Percentiles rank a stretch among this genome's conserved stretches.
These are phyloP conservation scores for Persicaria tinctoria DNA, from an alignment of 148 eudicot genomes.

Conservation along the genomic window DNA sequence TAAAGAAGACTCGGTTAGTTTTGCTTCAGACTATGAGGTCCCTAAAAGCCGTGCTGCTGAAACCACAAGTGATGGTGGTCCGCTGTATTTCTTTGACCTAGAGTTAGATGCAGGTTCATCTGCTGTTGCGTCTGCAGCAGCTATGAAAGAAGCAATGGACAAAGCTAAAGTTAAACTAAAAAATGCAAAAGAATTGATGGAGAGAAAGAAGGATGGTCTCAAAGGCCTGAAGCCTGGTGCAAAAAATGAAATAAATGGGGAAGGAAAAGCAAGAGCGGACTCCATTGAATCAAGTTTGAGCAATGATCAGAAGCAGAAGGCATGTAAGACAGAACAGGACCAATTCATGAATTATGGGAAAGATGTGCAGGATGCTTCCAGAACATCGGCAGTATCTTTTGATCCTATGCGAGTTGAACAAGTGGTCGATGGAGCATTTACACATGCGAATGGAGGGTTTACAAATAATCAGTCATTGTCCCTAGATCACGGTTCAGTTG, in stretches of 20 bases:
- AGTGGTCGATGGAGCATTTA: conserved; percentile 14
- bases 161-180: conserved; percentile 54
- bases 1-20: conserved; percentile 18
- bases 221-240: conserved; percentile 17
- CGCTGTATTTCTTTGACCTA: conserved; percentile 59
- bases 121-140: conserved; percentile 41
- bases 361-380: no score
- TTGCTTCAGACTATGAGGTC: neutral
- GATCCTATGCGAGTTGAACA: conserved; percentile 21
- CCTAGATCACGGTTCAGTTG: conserved; percentile 26
- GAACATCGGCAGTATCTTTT: conserved; percentile 15
- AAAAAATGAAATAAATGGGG: conserved; percentile 22
- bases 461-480: conserved; percentile 18
- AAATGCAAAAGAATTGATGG: conserved; percentile 26
- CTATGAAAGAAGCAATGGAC: conserved; percentile 58
- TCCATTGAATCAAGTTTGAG: conserved; percentile 8
- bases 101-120: conserved; percentile 50
- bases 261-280: conserved; percentile 15
- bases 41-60: conserved; percentile 37
- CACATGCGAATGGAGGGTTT: conserved; percentile 19
- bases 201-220: conserved; percentile 30
- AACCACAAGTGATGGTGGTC: conserved; percentile 23
- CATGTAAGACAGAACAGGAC: no score
- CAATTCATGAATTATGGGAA: no score
- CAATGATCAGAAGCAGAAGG: no score